Evolutionary conservation across 306 rosid genomes (phyloP), one percentile per base, ranked within the genome.

Genomic region (Gynostemma pentaphyllum): DNA sequence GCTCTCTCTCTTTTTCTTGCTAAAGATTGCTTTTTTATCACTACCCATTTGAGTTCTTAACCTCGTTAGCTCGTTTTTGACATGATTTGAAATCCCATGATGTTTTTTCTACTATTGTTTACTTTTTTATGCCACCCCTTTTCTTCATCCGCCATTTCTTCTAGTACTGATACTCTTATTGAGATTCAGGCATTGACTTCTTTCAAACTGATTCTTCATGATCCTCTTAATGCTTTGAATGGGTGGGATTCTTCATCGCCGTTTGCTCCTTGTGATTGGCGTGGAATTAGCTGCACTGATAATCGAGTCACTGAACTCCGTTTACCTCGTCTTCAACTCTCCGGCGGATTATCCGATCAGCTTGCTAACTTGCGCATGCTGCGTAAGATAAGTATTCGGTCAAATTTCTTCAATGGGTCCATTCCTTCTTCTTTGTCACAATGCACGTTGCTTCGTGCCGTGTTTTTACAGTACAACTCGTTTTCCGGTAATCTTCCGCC

Each of bases 181-280:
- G 97, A 90, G 87, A 82, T 90, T 73, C 79, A 76, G 36, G 95
- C 87, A 27, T 74, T 90, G 64, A 81, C 79, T 10, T 78, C 89
- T 10, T 87, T 90, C 70, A 82, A 68, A 73, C 85, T 87, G 61
- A 76, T 81, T 64, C 89, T 90, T 5, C 83, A 80, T 18, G 97
- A 90, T 44, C 89, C 97, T 18, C 72, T 74, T 11, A 83, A 79
- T 24, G 87, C 86, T 21, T 82, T 90, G 52, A 44, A 32, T 70
- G 71, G 67, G 36, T 90, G 97, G 97, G 96, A 83, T 70, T 69
- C 85, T 0, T 72, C 86, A 15, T 67, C 95, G 40, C 84, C 97
- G 7, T 59, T 74, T 41, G 96, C 97, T 11, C 97, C 97, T 0
- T 90, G 96, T 44, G 89, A 90, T 82, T 90, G 97, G 97, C 84